Evolutionary conservation across 805 yeast species (phyloP), one percentile per base, ranked within the genome.

Genomic region (Teunomyces stri): DNA sequence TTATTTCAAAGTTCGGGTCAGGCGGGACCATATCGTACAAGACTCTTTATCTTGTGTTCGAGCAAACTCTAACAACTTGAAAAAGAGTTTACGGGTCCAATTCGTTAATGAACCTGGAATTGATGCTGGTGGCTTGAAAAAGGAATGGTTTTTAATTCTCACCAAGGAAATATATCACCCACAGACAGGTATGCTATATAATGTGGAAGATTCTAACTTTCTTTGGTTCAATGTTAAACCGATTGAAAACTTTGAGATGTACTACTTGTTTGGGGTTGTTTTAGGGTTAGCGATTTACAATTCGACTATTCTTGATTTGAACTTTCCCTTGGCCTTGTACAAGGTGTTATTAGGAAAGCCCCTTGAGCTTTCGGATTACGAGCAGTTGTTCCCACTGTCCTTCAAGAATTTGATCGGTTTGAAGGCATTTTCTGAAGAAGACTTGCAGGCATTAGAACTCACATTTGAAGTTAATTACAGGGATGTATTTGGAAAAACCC

Each of bases 121-220:
- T 18, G 99, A 92, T 69, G 97, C 90, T 0, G 98, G 99, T 2
- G 99, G 99, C 0, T 74, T 92, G 49, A 81, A 85, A 57, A 91
- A 90, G 59, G 99, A 92, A 59, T 92, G 99, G 99, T 91, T 94
- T 64, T 71, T 82, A 42, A 66, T 91, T 34, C 69, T 94, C 34
- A 82, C 87, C 1, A 79, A 79, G 48, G 84, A 85, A 21, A 63
- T 92, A 1, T 87, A 91, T 60, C 79, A 78, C 57, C 86, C 90
- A 1, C 70, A 72, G 41, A 79, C 82, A 28, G 89, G 89, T 0
- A 73, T 90, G 63, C 84, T 94, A 51, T 60, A 68, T 6, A 79
- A 80, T 53, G 79, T 82, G 37, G 87, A 83, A 16, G 89, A 84
- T 51, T 86, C 95, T 7, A 74, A 81, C 43, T 72, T 76, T 33